A percentile compares a stretch with the other conserved stretches of the same genome.
Evolutionary conservation across 768 basidiomycete genomes (phyloP).

Genomic region (Lactarius sp.): DNA sequence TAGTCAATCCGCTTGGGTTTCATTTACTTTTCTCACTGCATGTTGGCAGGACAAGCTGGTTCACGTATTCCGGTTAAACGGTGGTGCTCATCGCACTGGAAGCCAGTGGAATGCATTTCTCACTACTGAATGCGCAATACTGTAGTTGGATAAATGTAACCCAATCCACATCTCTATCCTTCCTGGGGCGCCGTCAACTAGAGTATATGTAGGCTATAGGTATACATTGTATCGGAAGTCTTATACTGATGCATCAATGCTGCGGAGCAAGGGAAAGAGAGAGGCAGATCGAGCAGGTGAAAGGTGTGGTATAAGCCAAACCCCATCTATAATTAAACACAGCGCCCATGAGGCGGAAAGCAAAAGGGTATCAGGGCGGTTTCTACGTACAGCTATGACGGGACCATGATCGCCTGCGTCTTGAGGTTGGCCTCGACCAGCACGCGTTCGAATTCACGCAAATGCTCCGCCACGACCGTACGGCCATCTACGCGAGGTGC

Average conservation of each 20-base stretch:
- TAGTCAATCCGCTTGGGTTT: not conserved
- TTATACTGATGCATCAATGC: constrained; percentile 13
- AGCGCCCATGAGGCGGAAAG: not conserved
- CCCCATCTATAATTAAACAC: not conserved
- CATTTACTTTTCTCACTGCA: not conserved
- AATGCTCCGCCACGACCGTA: constrained; percentile 68
- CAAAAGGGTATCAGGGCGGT: not conserved
- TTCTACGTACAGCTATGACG: constrained; percentile 36
- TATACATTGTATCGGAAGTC: constrained; percentile 20
- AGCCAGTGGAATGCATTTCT: not conserved
- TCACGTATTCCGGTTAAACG: constrained; percentile 22
- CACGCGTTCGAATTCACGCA: constrained; percentile 69
- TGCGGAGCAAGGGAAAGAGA: not conserved
- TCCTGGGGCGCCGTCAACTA: not conserved
- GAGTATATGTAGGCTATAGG: constrained; percentile 20
- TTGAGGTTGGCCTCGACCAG: constrained; percentile 68
- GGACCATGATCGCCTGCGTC: constrained; percentile 79
- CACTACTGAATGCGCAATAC: not conserved
- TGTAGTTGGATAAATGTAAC: constrained; percentile 1
- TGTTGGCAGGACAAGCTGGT: constrained; percentile 18
- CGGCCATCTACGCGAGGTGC: constrained; percentile 60
- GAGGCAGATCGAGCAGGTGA: constrained; percentile 19
- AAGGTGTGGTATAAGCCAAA: not conserved
- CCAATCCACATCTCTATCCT: not conserved
- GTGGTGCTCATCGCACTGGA: not conserved